phyloP scores from a whole-genome alignment of 192 early-diverging fungal species.

The Pilaira anomala region DNA sequence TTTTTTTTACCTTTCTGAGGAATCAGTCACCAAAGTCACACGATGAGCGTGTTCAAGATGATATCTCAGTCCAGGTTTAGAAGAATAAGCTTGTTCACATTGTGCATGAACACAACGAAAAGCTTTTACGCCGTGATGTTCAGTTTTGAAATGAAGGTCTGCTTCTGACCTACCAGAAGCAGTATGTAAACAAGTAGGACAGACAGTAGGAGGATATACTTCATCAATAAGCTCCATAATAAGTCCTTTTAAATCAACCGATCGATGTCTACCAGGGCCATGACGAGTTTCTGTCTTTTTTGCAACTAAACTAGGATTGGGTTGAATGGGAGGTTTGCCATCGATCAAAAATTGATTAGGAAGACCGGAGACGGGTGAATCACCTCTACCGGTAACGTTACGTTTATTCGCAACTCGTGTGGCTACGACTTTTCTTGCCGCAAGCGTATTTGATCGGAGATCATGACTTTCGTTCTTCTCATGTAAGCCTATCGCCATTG shows the following conservation, averaged over 20 bases:
- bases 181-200: slow-evolving; percentile 9
- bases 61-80: slow-evolving; percentile 16
- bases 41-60: slow-evolving; percentile 24
- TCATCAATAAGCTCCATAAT: slow-evolving; percentile 19
- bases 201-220: slow-evolving; percentile 17
- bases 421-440: too few relatives aligned
- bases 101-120: slow-evolving; percentile 13
- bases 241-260: background rate
- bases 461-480: too few relatives aligned
- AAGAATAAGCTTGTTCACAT: slow-evolving; percentile 11
- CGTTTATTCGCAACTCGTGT: too few relatives aligned
- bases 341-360: slow-evolving; percentile 8
- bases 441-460: too few relatives aligned
- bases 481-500: too few relatives aligned
- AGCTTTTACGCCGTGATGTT: slow-evolving; percentile 15
- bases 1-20: too few relatives aligned
- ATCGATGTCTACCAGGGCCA: background rate
- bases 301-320: background rate
- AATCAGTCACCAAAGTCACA: slow-evolving; percentile 2
- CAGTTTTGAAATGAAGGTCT: slow-evolving; percentile 11
- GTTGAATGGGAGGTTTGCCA: slow-evolving; percentile 3
- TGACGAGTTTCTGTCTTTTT: background rate
- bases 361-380: too few relatives aligned
- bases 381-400: too few relatives aligned
- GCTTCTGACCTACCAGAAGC: slow-evolving; percentile 1